These are phyloP conservation scores for Chloroidium sp. DNA, from an alignment of 163 green algal genomes.

Conservation along the genomic window DNA sequence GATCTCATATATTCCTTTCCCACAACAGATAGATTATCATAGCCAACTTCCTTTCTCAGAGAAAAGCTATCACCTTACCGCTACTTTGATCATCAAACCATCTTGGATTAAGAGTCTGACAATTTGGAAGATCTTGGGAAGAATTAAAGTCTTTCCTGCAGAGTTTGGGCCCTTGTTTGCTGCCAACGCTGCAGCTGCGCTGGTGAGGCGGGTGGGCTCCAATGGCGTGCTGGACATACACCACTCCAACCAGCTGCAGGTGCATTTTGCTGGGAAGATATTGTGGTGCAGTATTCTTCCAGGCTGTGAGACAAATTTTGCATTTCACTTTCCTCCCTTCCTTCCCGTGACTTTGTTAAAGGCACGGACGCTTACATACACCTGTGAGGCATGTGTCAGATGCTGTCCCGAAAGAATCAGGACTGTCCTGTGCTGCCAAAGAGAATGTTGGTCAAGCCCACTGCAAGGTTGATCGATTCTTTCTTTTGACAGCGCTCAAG, in stretches of 20 bases:
- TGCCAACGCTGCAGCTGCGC: not conserved
- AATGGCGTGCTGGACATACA: constrained; percentile 12
- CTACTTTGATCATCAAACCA: not conserved
- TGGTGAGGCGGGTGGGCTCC: constrained; percentile 1
- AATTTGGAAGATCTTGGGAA: not conserved
- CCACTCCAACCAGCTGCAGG: constrained; percentile 2
- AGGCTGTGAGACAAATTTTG: no score
- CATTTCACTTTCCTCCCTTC: no score
- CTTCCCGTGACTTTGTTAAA: no score
- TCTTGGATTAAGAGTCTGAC: not conserved
- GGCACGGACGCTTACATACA: no score
- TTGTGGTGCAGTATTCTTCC: no score
- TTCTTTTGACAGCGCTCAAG: no score
- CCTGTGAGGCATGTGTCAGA: no score
- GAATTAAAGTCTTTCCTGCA: not conserved
- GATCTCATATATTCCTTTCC: not conserved
- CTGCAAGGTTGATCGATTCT: no score
- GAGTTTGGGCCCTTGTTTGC: constrained; percentile 14
- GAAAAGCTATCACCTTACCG: not conserved
- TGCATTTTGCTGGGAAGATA: not conserved
- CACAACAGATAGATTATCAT: not conserved
- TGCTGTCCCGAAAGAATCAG: no score
- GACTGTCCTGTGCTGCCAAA: no score
- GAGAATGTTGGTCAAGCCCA: no score
- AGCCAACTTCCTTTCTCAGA: not conserved